Conservation (phyloP, 1,284 basidiomycete genomes). For the Boletus hoseneyae region DNA sequence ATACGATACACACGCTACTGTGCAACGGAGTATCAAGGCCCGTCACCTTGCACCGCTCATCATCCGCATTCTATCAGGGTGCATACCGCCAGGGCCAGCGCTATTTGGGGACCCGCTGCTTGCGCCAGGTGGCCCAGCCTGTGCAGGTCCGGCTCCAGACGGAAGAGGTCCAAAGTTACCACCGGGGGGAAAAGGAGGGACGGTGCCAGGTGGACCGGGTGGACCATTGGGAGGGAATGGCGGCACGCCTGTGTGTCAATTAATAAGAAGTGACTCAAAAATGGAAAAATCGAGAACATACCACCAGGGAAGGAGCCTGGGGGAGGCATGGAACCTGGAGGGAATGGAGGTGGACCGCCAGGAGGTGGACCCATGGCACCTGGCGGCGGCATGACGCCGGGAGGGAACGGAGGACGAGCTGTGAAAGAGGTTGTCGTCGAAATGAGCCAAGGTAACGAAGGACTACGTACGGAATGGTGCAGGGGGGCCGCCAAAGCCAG, state of each 20-base stretch:
- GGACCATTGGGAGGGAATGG: slow-evolving; percentile 61
- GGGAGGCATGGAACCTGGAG: slow-evolving; percentile 37
- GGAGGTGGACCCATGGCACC: slow-evolving; percentile 58
- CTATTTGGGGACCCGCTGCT: slow-evolving; percentile 28
- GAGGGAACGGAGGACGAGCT: slow-evolving; percentile 72
- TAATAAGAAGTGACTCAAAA: background rate
- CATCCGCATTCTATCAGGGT: slow-evolving; percentile 86
- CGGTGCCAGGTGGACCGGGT: slow-evolving; percentile 34
- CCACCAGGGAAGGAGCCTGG: slow-evolving; percentile 42
- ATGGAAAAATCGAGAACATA: slow-evolving; percentile 25
- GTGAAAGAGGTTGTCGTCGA: slow-evolving; percentile 8
- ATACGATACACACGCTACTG: background rate
- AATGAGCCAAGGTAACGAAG: background rate
- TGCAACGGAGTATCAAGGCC: background rate
- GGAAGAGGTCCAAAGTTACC: slow-evolving; percentile 39
- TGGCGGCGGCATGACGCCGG: slow-evolving; percentile 47
- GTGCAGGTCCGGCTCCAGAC: slow-evolving; percentile 34
- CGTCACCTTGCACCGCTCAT: slow-evolving; percentile 46
- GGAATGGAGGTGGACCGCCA: slow-evolving; percentile 40
- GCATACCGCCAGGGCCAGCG: slow-evolving; percentile 56
- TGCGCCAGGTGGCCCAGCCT: slow-evolving; percentile 23
- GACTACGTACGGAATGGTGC: slow-evolving; percentile 15
- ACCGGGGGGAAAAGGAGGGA: slow-evolving; percentile 45
- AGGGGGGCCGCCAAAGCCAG: slow-evolving; percentile 46
- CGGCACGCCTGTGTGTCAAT: slow-evolving; percentile 39